These are phyloP conservation scores for Ichthyophthirius multifiliis DNA, from an alignment of 169 alveolate genomes.

Conservation along the genomic window DNA sequence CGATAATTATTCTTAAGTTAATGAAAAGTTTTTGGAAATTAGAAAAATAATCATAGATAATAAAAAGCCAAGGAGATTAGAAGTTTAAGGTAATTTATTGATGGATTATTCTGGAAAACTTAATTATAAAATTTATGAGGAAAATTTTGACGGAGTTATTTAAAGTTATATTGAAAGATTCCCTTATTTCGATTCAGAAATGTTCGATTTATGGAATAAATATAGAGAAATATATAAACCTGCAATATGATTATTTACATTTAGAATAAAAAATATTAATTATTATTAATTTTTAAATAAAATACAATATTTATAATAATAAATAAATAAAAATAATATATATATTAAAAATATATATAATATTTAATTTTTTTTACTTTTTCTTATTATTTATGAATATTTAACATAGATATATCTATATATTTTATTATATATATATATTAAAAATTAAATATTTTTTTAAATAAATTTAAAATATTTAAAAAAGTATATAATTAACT, in stretches of 20 bases:
- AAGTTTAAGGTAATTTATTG: constrained; percentile 47
- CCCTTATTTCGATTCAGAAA: background rate
- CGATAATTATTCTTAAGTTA: constrained; percentile 53
- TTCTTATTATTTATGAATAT: too few relatives aligned
- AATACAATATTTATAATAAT: too few relatives aligned
- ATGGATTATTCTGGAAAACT: constrained; percentile 26
- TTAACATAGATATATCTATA: too few relatives aligned
- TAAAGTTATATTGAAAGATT: constrained; percentile 27
- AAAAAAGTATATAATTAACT: background rate
- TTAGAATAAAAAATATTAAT: too few relatives aligned
- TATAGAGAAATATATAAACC: background rate
- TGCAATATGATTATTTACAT: background rate
- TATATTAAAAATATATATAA: too few relatives aligned
- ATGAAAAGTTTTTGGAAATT: constrained; percentile 46
- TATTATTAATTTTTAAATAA: too few relatives aligned
- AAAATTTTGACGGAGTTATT: constrained; percentile 65
- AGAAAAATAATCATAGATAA: constrained; percentile 56
- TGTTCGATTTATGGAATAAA: constrained; percentile 3
- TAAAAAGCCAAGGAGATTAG: constrained; percentile 65
- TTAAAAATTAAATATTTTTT: too few relatives aligned
- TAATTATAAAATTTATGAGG: constrained; percentile 38
- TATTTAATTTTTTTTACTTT: too few relatives aligned
- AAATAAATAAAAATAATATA: too few relatives aligned
- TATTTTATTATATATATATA: too few relatives aligned
- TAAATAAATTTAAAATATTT: background rate